A percentile compares a stretch with the other conserved stretches of the same genome.
Evolutionary conservation across 2,329 filamentous ascomycete species (phyloP).

Genomic region (Aspergillus pseudotamarii): DNA sequence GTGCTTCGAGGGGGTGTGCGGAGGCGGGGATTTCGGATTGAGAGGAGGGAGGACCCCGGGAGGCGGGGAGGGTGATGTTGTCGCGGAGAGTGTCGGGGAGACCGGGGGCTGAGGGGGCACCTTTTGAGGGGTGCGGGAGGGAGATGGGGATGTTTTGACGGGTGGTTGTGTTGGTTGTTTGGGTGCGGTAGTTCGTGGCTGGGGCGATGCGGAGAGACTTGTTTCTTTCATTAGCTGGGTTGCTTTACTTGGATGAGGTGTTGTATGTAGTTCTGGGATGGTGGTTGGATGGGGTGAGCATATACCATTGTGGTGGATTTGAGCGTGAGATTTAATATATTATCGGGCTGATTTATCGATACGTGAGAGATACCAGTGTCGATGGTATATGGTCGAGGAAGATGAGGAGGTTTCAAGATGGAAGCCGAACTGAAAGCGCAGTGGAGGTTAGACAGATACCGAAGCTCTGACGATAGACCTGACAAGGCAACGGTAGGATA

Average conservation of each 20-base stretch:
- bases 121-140: conserved; percentile 58
- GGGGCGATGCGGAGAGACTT: conserved; percentile 91
- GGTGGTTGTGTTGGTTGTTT: conserved; percentile 66
- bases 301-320: not conserved
- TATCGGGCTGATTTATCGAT: not conserved
- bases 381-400: conserved; percentile 2
- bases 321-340: not conserved
- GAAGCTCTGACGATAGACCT: conserved; percentile 20
- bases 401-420: conserved; percentile 4
- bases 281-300: conserved; percentile 2
- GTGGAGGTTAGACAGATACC: conserved; percentile 6
- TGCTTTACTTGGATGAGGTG: conserved; percentile 4
- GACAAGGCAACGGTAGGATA: conserved; percentile 19
- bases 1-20: conserved; percentile 86
- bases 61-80: conserved; percentile 69
- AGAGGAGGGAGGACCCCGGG: conserved; percentile 49
- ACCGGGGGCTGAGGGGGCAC: conserved; percentile 87
- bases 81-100: conserved; percentile 90
- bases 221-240: conserved; percentile 11
- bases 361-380: not conserved
- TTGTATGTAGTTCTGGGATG: not conserved
- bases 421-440: conserved; percentile 2
- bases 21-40: conserved; percentile 56
- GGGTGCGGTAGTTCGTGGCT: conserved; percentile 64
- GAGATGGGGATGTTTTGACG: conserved; percentile 53